phyloP scores from a whole-genome alignment of 768 basidiomycete genomes.

The Termitomyces sp. region DNA sequence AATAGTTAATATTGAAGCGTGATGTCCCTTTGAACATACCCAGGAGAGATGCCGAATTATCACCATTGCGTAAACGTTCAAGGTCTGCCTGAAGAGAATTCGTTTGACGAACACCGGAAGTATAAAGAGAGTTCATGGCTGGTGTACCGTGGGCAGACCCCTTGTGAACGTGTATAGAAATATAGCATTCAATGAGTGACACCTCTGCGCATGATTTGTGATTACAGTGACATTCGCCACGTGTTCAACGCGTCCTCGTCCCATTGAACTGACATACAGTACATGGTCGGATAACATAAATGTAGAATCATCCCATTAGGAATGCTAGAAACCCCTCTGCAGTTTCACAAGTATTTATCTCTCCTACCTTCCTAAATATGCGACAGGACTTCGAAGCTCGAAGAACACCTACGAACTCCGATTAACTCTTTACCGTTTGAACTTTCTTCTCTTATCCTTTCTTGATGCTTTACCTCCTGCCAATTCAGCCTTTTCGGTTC shows the following conservation, averaged over 20 bases:
- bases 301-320: not conserved
- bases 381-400: not conserved
- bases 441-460: conserved; percentile 21
- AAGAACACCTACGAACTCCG: not conserved
- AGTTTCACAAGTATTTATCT: not conserved
- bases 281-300: not conserved
- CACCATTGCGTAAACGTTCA: conserved; percentile 75
- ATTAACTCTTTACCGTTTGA: conserved; percentile 12
- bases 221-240: not conserved
- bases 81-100: conserved; percentile 85
- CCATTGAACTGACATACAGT: not conserved
- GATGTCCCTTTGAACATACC: conserved; percentile 45
- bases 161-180: conserved; percentile 1
- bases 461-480: conserved; percentile 61
- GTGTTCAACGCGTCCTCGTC: not conserved
- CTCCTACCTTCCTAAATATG: not conserved
- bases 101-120: conserved; percentile 88
- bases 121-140: conserved; percentile 92
- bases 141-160: conserved; percentile 5
- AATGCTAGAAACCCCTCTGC: not conserved
- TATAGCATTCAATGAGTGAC: not conserved
- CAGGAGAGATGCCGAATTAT: conserved; percentile 73
- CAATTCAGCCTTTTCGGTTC: conserved; percentile 65
- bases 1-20: conserved; percentile 14
- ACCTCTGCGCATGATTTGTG: not conserved